These are phyloP conservation scores for Backusella australiensis DNA, from an alignment of 192 early-diverging fungal genomes.

Conservation along the genomic window DNA sequence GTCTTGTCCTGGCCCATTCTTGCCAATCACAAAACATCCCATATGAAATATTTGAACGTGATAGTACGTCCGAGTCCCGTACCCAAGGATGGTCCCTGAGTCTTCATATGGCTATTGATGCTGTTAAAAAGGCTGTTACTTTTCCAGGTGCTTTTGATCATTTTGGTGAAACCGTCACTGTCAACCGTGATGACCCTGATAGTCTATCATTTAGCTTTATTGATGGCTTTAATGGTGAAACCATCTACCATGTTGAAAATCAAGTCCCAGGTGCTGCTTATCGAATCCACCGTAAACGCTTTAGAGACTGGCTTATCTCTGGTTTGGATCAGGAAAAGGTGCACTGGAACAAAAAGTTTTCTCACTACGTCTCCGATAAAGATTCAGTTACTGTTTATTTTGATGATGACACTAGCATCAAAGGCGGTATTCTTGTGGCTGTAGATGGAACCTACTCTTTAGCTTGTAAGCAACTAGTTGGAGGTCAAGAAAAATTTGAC, in stretches of 20 bases:
- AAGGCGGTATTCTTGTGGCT: conserved; percentile 34
- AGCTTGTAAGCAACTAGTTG: conserved; percentile 18
- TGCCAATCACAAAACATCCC: conserved; percentile 15
- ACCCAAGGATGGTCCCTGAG: not conserved
- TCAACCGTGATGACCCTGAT: not conserved
- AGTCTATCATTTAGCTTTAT: not conserved
- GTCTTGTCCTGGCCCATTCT: conserved; percentile 15
- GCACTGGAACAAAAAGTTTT: conserved; percentile 19
- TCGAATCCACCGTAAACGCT: not conserved
- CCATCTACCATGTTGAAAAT: not conserved
- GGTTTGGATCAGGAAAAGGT: not conserved
- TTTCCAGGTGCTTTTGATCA: conserved; percentile 6
- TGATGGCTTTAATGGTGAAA: not conserved
- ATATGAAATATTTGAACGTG: conserved; percentile 24
- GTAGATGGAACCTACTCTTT: conserved; percentile 34
- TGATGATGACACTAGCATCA: conserved; percentile 7
- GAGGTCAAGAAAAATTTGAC: not conserved
- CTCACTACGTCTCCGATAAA: conserved; percentile 6
- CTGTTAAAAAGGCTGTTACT: not conserved
- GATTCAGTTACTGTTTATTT: conserved; percentile 20
- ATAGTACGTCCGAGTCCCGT: not conserved
- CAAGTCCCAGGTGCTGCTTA: not conserved
- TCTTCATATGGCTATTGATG: not conserved
- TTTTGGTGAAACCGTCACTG: not conserved
- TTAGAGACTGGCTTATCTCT: conserved; percentile 9